Base-by-base conservation (phyloP, 2,329 filamentous ascomycete genomes). In the Trichoderma sp. region DNA sequence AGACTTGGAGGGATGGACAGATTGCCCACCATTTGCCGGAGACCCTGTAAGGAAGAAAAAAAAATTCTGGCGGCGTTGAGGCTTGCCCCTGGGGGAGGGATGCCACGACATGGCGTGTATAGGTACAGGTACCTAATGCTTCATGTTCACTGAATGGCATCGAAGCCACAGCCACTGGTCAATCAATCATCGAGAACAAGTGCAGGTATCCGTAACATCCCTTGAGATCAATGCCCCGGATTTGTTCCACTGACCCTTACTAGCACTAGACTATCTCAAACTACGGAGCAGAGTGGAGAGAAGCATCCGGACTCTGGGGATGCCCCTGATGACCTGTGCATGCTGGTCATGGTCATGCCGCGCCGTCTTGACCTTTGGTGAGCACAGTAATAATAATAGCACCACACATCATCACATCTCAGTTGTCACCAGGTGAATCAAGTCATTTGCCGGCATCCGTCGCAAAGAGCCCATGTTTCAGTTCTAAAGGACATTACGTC, bases 241-340 rank as follows among this genome's bases (percentile, higher is more conserved):
- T 68, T 68, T 30, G 23, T 39, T 59, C 65, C 50, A 39, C 47
- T 13, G 34, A 57, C 23, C 32, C 47, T 32, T 32, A 53, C 47
- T 39, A 12, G 28, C 30, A 32, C 57, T 26, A 58, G 65, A 43
- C 50, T 28, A 39, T 43, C 55, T 28, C n/a, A 47, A 17, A 64
- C 28, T 34, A 30, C 36, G 34, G 23, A 68, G 28, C 28, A 57
- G 20, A 55, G 65, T 68, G 65, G 65, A 68, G 65, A 59, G 65
- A 30, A 28, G 30, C 53, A 68, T 55, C 64, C 26, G 50, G 39
- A 36, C 47, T 65, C 62, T 65, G 64, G 64, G 64, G 59, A 62
- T 62, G 34, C 59, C 59, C 59, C 59, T 62, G 59, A 62, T 62
- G 59, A 62, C 59, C 59, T 39, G 59, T 58, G 15, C n/a, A n/a